A percentile compares a stretch with the other conserved stretches of the same genome.
Evolutionary conservation across 2,329 filamentous ascomycete genomes (phyloP).

Genomic region (Helotiales sp.): DNA sequence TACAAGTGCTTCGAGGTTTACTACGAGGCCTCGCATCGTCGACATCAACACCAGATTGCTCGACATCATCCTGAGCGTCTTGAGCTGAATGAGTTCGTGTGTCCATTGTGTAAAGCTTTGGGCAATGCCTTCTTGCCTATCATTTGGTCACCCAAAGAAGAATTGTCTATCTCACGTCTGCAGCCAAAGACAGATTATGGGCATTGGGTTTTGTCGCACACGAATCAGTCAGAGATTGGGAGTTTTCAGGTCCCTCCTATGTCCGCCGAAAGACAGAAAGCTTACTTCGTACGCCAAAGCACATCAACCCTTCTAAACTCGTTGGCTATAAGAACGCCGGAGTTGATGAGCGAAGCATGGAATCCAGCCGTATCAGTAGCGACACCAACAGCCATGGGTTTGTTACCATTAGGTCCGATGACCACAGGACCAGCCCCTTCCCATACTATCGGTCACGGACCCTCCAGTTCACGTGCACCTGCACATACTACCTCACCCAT

Average conservation of each 20-base stretch:
- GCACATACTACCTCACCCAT: constrained; percentile 42
- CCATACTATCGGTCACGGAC: not conserved
- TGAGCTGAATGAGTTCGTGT: constrained; percentile 84
- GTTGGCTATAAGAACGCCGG: constrained; percentile 28
- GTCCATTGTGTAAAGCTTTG: constrained; percentile 92
- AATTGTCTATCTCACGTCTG: constrained; percentile 76
- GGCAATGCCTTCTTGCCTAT: constrained; percentile 95
- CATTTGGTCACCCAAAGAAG: constrained; percentile 90
- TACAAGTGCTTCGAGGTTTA: constrained; percentile 94
- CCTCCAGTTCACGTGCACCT: constrained; percentile 27
- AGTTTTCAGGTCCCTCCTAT: not conserved
- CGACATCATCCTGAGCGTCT: constrained; percentile 87
- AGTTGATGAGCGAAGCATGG: constrained; percentile 34
- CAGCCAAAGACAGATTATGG: constrained; percentile 61
- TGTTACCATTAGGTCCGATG: not conserved
- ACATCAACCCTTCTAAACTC: constrained; percentile 23
- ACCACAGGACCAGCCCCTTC: not conserved
- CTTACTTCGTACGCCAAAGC: constrained; percentile 17
- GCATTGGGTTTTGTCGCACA: constrained; percentile 29
- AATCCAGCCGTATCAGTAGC: constrained; percentile 26
- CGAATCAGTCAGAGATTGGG: not conserved
- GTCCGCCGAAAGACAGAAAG: not conserved
- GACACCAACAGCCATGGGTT: not conserved
- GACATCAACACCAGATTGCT: constrained; percentile 90
- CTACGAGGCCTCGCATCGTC: constrained; percentile 76